Evolutionary conservation across 176 grass and related monocot genomes (phyloP).

Genomic region (Aegilops longissima): DNA sequence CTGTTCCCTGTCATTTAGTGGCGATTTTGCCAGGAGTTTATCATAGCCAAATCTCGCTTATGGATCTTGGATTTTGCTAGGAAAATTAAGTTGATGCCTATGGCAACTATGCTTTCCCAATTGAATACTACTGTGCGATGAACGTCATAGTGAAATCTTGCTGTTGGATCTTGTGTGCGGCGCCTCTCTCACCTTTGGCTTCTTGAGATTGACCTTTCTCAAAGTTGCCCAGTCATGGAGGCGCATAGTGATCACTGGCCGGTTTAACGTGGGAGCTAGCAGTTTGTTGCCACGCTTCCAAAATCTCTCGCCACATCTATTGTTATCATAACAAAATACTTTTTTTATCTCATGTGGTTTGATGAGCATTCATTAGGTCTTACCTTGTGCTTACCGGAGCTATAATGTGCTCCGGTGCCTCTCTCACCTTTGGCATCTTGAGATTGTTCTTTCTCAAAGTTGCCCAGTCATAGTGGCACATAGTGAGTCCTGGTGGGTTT

Average conservation of each 20-base stretch:
- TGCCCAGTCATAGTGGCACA: constrained; percentile 83
- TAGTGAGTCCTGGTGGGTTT: constrained; percentile 43
- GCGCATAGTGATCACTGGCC: constrained; percentile 38
- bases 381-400: not conserved
- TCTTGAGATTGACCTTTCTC: constrained; percentile 66
- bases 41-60: not conserved
- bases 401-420: not conserved
- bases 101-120: too few relatives aligned
- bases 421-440: constrained; percentile 80
- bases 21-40: not conserved
- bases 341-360: not conserved
- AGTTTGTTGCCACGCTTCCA: constrained; percentile 53
- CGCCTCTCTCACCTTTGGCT: constrained; percentile 82
- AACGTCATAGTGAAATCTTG: too few relatives aligned
- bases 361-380: not conserved
- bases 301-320: constrained; percentile 57
- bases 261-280: constrained; percentile 71
- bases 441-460: constrained; percentile 52
- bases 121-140: too few relatives aligned
- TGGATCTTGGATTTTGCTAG: not conserved
- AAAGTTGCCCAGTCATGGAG: constrained; percentile 81
- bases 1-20: not conserved
- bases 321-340: not conserved
- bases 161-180: not conserved
- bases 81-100: too few relatives aligned